Conservation (phyloP, 805 yeast species). For the Kodamaea sagamina region DNA sequence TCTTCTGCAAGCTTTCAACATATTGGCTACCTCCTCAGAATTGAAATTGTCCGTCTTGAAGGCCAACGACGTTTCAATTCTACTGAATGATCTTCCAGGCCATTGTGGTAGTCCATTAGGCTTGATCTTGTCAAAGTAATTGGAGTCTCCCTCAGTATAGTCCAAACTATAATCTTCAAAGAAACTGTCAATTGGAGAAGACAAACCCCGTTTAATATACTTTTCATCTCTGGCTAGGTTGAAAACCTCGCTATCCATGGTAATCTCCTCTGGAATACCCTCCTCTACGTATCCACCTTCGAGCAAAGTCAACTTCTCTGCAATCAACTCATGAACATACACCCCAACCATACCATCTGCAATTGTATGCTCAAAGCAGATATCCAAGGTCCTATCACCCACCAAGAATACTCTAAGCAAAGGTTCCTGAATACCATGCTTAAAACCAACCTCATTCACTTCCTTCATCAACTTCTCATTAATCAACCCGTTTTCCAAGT, state of each 20-base stretch:
- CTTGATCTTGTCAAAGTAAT: slow-evolving; percentile 22
- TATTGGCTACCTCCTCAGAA: slow-evolving; percentile 23
- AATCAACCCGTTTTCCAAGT: slow-evolving; percentile 20
- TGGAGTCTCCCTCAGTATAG: slow-evolving; percentile 26
- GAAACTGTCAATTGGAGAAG: slow-evolving; percentile 37
- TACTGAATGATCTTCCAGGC: slow-evolving; percentile 33
- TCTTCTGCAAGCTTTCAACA: slow-evolving; percentile 30
- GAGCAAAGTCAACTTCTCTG: slow-evolving; percentile 27
- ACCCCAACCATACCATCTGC: slow-evolving; percentile 42
- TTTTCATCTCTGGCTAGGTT: slow-evolving; percentile 22
- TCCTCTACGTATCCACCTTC: neutral
- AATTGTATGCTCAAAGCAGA: slow-evolving; percentile 38
- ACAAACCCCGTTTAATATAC: slow-evolving; percentile 29
- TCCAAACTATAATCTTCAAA: slow-evolving; percentile 29
- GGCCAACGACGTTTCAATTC: slow-evolving; percentile 20
- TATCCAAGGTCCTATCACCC: slow-evolving; percentile 23
- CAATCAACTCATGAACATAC: slow-evolving; percentile 36
- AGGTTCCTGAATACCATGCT: slow-evolving; percentile 26
- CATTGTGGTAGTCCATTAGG: slow-evolving; percentile 28
- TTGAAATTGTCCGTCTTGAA: slow-evolving; percentile 31
- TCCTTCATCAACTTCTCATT: slow-evolving; percentile 33
- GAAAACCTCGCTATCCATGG: slow-evolving; percentile 22
- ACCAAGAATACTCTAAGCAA: slow-evolving; percentile 30
- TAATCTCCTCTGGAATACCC: neutral
- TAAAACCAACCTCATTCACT: slow-evolving; percentile 23